These are phyloP conservation scores for Luvunga scandens DNA, from an alignment of 345 rosid genomes.

Conservation along the genomic window DNA sequence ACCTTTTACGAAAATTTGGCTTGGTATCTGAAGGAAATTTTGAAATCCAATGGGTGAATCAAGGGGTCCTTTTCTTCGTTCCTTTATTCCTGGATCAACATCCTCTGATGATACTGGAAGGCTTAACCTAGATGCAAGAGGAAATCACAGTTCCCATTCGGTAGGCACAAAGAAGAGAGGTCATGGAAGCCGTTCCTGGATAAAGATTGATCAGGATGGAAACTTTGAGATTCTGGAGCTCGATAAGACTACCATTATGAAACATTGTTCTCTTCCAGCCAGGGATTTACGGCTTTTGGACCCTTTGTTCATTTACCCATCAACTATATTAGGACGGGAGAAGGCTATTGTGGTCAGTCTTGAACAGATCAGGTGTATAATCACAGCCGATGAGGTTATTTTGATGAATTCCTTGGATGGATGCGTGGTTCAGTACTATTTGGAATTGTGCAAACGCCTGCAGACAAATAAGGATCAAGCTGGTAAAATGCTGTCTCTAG, in stretches of 20 bases:
- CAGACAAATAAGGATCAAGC: constrained; percentile 57
- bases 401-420: constrained; percentile 88
- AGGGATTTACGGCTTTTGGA: constrained; percentile 92
- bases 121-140: constrained; percentile 36
- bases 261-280: constrained; percentile 85
- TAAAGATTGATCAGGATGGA: constrained; percentile 77
- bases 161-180: constrained; percentile 80
- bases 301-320: constrained; percentile 92
- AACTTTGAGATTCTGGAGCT: constrained; percentile 64
- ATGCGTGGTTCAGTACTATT: constrained; percentile 66
- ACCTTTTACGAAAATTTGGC: constrained; percentile 16
- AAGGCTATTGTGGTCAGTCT: constrained; percentile 91
- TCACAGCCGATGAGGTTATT: constrained; percentile 90
- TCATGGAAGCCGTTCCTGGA: constrained; percentile 88
- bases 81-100: constrained; percentile 33
- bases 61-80: constrained; percentile 26
- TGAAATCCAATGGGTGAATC: constrained; percentile 50
- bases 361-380: constrained; percentile 90
- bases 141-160: constrained; percentile 39
- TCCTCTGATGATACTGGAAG: constrained; percentile 37
- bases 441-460: constrained; percentile 83
- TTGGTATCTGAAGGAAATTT: constrained; percentile 19
- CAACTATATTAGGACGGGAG: constrained; percentile 87
- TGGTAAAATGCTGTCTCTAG: constrained; percentile 31
- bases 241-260: constrained; percentile 86